phyloP scores from a whole-genome alignment of 2,329 filamentous ascomycete species.

The Stylonectria norvegica region DNA sequence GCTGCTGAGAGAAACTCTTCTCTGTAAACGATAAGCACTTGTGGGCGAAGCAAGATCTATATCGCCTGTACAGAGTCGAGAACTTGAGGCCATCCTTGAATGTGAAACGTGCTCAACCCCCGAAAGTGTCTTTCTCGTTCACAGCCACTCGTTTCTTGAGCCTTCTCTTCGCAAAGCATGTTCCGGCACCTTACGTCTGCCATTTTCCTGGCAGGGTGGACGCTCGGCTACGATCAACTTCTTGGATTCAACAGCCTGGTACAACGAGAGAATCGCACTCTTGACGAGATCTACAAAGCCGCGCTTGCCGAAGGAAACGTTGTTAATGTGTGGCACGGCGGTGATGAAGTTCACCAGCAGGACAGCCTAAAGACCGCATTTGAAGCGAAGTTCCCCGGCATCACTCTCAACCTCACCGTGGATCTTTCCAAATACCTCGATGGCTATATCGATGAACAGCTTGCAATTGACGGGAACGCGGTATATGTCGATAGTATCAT shows the following conservation, averaged over 20 bases:
- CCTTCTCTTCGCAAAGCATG: too few species aligned
- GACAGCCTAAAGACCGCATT: conserved; percentile 39
- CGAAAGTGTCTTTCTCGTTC: too few species aligned
- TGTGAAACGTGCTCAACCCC: too few species aligned
- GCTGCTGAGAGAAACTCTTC: too few species aligned
- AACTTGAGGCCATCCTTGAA: too few species aligned
- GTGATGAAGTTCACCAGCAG: conserved; percentile 41
- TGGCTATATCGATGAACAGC: conserved; percentile 41
- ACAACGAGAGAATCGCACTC: conserved; percentile 38
- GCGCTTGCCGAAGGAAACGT: conserved; percentile 45
- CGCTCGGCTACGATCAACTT: background rate
- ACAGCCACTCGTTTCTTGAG: too few species aligned
- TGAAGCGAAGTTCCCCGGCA: conserved; percentile 43
- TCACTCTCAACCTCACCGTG: conserved; percentile 51
- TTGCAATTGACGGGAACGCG: conserved; percentile 28
- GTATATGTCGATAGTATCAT: conserved; percentile 42
- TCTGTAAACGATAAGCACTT: too few species aligned
- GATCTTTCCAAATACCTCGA: conserved; percentile 55
- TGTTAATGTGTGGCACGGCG: conserved; percentile 45
- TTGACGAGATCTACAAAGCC: conserved; percentile 48
- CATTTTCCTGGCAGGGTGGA: too few species aligned
- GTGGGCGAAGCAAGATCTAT: too few species aligned
- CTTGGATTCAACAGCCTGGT: conserved; percentile 14
- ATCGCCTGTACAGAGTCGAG: too few species aligned
- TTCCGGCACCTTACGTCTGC: too few species aligned